Conservation (phyloP, 176 grass and related monocot species). For the Eleusine indica region DNA sequence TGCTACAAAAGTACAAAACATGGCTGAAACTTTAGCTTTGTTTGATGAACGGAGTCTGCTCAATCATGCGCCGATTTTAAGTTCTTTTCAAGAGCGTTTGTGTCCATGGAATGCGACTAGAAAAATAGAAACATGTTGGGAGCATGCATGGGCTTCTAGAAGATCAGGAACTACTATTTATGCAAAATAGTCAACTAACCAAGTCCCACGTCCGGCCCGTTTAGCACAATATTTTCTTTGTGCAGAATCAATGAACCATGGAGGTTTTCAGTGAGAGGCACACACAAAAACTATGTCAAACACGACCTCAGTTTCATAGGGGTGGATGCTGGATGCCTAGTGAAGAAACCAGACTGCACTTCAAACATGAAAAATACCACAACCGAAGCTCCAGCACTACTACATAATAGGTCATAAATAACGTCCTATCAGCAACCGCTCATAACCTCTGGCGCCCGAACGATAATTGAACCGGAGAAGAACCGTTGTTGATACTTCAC, state of each 20-base stretch:
- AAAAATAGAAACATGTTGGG: slow-evolving; percentile 25
- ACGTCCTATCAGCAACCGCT: too few relatives aligned
- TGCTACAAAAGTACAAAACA: slow-evolving; percentile 21
- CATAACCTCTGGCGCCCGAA: too few relatives aligned
- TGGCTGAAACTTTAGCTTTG: slow-evolving; percentile 18
- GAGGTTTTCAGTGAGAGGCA: too few relatives aligned
- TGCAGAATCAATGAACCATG: not conserved
- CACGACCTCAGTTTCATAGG: too few relatives aligned
- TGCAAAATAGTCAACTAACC: not conserved
- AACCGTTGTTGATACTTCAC: too few relatives aligned
- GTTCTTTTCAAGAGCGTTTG: slow-evolving; percentile 2
- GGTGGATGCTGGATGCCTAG: too few relatives aligned
- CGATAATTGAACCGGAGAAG: too few relatives aligned
- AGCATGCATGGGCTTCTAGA: slow-evolving; percentile 44
- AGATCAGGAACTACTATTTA: not conserved
- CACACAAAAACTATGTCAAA: too few relatives aligned
- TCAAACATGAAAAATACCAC: too few relatives aligned
- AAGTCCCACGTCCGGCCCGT: not conserved
- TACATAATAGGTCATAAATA: too few relatives aligned
- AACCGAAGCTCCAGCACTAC: too few relatives aligned
- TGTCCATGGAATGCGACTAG: slow-evolving; percentile 16
- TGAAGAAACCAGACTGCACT: too few relatives aligned
- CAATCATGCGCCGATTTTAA: slow-evolving; percentile 7
- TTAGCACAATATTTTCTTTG: not conserved
- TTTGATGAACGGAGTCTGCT: not conserved